phyloP scores from a whole-genome alignment of 805 yeast genomes.

The Candida chilensis region DNA sequence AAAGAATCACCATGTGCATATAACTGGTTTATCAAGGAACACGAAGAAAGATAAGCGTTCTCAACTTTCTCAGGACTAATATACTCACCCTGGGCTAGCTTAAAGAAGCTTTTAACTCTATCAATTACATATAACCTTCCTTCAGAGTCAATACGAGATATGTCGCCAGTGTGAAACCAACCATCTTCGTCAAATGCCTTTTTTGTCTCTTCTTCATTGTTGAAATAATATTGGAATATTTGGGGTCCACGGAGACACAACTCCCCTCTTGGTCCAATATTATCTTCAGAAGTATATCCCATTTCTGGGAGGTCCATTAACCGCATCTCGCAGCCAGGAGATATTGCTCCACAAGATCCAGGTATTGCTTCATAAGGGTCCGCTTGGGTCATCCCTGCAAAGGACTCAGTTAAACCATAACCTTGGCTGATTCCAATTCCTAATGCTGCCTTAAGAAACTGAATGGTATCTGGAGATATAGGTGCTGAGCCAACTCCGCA shows the following conservation, averaged over 20 bases:
- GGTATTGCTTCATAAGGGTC: conserved; percentile 28
- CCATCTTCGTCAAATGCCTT: conserved; percentile 46
- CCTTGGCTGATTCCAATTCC: conserved; percentile 53
- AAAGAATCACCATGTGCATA: conserved; percentile 60
- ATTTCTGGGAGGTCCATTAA: conserved; percentile 58
- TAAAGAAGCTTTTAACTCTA: conserved; percentile 74
- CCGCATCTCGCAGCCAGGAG: conserved; percentile 45
- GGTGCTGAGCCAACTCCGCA: conserved; percentile 63
- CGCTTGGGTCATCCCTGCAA: conserved; percentile 45
- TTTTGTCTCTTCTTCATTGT: conserved; percentile 44
- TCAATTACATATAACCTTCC: conserved; percentile 60
- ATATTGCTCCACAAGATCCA: conserved; percentile 58
- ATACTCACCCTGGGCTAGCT: conserved; percentile 58
- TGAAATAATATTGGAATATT: conserved; percentile 45
- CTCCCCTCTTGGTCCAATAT: conserved; percentile 56
- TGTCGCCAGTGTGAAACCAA: conserved; percentile 58
- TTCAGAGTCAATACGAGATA: conserved; percentile 38
- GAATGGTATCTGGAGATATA: conserved; percentile 49
- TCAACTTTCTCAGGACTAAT: conserved; percentile 73
- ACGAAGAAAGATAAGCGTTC: conserved; percentile 44
- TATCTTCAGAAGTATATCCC: conserved; percentile 33
- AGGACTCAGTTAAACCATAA: conserved; percentile 65
- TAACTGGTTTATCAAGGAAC: conserved; percentile 41
- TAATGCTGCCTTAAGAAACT: conserved; percentile 53
- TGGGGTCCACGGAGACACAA: conserved; percentile 58